Base-by-base conservation (phyloP, 2,329 filamentous ascomycete species). In the Plectosphaerella cucumerina region DNA sequence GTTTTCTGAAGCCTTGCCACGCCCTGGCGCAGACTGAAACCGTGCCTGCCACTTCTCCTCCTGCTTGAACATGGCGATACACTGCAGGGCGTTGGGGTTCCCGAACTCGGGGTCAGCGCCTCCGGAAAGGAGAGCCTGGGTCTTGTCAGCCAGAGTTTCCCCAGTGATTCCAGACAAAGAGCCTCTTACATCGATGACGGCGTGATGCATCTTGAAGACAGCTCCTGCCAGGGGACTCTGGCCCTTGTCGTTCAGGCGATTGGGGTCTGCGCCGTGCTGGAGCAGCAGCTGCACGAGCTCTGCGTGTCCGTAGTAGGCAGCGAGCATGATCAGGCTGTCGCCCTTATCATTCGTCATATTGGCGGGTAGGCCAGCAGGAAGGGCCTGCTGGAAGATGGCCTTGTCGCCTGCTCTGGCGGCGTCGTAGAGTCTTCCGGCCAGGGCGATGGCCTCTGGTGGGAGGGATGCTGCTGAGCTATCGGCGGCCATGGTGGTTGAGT, bases 321-420 rank as follows among this genome's bases (percentile, higher is more conserved):
- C 82, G 1, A 90, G 77, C 87, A 90, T 90, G 53, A 90, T 71
- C 53, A 90, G 66, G n/a, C 80, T 87, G 63, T 90, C 86, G 46
- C 86, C 87, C 56, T 87, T 85, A 47, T 86, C 78, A 59, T 90
- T 89, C 20, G 85, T 88, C 65, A 90, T 72, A 59, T 89, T 89
- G 2, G 80, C 72, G 1, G 86, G 86, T 22, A 90, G 70, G 1
- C 87, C 86, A 2, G 81, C 82, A 2, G 76, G 72, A 35, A 90
- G 65, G 45, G 86, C 86, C 65, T 85, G 78, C 41, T 75, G 63
- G n/a, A 90, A 80, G 12, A 81, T 65, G 5, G 76, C 62, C 3
- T 78, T 71, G 46, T 85, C 70, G 50, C 86, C 86, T 20, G 68
- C 62, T 31, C 86, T 77, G 2, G 86, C 85, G 23, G 83, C 77